A percentile compares a stretch with the other conserved stretches of the same genome.
Evolutionary conservation across 495 filamentous ascomycete genomes (phyloP).

Genomic region (Penicillium roqueforti): DNA sequence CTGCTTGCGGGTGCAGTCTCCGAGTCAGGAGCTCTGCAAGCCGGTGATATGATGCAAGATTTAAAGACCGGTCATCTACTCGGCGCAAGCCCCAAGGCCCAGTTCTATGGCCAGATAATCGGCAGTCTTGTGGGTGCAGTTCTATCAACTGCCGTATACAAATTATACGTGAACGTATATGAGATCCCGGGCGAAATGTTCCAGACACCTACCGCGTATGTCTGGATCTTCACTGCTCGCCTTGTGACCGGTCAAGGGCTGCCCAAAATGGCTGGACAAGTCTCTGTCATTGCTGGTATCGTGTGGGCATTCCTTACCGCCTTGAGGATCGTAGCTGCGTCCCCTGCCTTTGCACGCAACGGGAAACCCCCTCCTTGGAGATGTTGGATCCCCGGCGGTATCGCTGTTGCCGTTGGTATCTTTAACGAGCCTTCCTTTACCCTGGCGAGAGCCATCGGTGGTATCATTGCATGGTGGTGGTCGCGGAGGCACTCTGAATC

Average conservation of each 20-base stretch:
- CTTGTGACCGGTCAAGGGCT: slow-evolving; percentile 91
- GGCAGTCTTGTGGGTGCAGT: slow-evolving; percentile 86
- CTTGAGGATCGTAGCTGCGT: slow-evolving; percentile 56
- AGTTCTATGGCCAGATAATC: slow-evolving; percentile 95
- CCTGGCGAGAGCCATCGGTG: slow-evolving; percentile 81
- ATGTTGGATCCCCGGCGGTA: slow-evolving; percentile 75
- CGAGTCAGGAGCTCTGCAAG: slow-evolving; percentile 85
- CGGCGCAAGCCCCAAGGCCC: slow-evolving; percentile 85
- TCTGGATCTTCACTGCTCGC: slow-evolving; percentile 95
- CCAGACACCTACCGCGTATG: slow-evolving; percentile 88
- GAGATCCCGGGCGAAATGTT: slow-evolving; percentile 82
- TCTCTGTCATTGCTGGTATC: slow-evolving; percentile 63
- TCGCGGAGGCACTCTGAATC: slow-evolving; percentile 23
- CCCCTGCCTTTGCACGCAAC: slow-evolving; percentile 22
- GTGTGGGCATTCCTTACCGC: slow-evolving; percentile 68
- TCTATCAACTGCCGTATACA: slow-evolving; percentile 82
- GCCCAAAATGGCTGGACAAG: slow-evolving; percentile 75
- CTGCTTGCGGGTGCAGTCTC: slow-evolving; percentile 89
- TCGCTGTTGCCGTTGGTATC: slow-evolving; percentile 95
- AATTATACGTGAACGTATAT: slow-evolving; percentile 87
- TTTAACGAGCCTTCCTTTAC: slow-evolving; percentile 98
- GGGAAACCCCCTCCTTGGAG: slow-evolving; percentile 34
- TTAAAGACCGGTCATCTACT: slow-evolving; percentile 94
- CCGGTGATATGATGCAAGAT: slow-evolving; percentile 97
- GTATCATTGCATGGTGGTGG: slow-evolving; percentile 76